A percentile compares a stretch with the other conserved stretches of the same genome.
These are phyloP conservation scores for Wickerhamiella brachini DNA, from an alignment of 805 yeast species.

Conservation along the genomic window DNA sequence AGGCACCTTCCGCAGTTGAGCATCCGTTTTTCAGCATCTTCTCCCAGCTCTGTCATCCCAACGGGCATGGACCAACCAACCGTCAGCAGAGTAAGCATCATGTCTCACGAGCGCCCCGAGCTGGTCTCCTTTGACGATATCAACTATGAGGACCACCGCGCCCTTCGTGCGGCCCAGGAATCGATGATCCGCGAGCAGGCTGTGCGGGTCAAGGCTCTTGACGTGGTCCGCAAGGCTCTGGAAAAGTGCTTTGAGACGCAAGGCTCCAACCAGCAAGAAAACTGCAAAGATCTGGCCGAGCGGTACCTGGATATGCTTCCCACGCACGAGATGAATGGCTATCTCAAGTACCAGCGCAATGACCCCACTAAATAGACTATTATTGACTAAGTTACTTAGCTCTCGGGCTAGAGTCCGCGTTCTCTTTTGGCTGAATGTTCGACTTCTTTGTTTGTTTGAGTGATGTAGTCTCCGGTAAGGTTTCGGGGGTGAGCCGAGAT, in stretches of 20 bases:
- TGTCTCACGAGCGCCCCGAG: conserved; percentile 35
- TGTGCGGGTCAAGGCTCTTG: conserved; percentile 54
- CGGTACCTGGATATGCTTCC: conserved; percentile 64
- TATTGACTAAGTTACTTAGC: too few species aligned
- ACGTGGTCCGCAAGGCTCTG: conserved; percentile 57
- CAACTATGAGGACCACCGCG: conserved; percentile 51
- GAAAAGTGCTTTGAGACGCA: conserved; percentile 51
- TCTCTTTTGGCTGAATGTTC: too few species aligned
- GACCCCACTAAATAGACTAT: conserved; percentile 54
- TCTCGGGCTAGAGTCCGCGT: too few species aligned
- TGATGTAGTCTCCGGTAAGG: too few species aligned
- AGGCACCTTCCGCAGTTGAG: too few species aligned
- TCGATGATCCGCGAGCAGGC: conserved; percentile 70
- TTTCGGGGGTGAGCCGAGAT: too few species aligned
- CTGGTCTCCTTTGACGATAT: conserved; percentile 74
- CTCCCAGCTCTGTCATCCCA: background rate
- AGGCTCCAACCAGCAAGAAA: conserved; percentile 60
- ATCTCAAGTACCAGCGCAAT: conserved; percentile 75
- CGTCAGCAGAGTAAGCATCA: conserved; percentile 1
- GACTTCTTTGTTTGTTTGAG: too few species aligned
- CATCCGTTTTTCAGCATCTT: too few species aligned
- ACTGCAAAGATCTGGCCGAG: conserved; percentile 61
- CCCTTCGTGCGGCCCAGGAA: conserved; percentile 59
- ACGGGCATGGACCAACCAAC: background rate
- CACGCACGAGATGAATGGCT: conserved; percentile 53